These are phyloP conservation scores for Pachysolen tannophilus DNA, from an alignment of 805 yeast species.

Conservation along the genomic window DNA sequence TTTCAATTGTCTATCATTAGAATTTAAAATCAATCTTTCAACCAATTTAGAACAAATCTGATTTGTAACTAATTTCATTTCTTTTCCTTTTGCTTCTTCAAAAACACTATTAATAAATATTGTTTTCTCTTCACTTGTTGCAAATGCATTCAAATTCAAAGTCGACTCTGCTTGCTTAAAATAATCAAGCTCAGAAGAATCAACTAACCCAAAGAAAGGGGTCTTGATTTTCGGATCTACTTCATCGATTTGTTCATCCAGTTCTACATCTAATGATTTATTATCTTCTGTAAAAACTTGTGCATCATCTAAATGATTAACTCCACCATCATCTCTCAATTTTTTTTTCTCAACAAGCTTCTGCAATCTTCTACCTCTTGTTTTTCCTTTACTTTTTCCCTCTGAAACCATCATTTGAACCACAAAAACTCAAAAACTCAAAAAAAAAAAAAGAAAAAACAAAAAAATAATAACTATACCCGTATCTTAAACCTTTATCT, in stretches of 20 bases:
- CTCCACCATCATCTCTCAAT: conserved; percentile 9
- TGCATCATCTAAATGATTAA: conserved; percentile 3
- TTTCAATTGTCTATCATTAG: conserved; percentile 58
- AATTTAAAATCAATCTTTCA: conserved; percentile 72
- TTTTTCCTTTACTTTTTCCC: conserved; percentile 16
- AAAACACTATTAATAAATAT: conserved; percentile 72
- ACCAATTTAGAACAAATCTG: conserved; percentile 91
- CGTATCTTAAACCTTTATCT: too few species aligned
- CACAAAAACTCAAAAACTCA: too few species aligned
- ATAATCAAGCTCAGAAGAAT: conserved; percentile 77
- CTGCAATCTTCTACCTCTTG: conserved; percentile 25
- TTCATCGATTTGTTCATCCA: background rate
- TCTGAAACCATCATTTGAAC: too few species aligned
- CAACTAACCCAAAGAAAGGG: conserved; percentile 81
- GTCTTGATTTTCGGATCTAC: conserved; percentile 11
- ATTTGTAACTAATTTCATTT: conserved; percentile 84
- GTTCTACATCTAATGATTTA: background rate
- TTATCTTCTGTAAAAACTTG: background rate
- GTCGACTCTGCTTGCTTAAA: conserved; percentile 91
- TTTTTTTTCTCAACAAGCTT: conserved; percentile 10
- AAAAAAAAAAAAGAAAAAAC: too few species aligned
- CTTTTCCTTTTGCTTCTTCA: conserved; percentile 84
- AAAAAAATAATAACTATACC: too few species aligned
- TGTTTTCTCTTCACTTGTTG: conserved; percentile 57
- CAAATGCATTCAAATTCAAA: conserved; percentile 73